A percentile compares a stretch with the other conserved stretches of the same genome.
phyloP scores from a whole-genome alignment of 441 rosid genomes.

The Cnidoscolus chayamansa region DNA sequence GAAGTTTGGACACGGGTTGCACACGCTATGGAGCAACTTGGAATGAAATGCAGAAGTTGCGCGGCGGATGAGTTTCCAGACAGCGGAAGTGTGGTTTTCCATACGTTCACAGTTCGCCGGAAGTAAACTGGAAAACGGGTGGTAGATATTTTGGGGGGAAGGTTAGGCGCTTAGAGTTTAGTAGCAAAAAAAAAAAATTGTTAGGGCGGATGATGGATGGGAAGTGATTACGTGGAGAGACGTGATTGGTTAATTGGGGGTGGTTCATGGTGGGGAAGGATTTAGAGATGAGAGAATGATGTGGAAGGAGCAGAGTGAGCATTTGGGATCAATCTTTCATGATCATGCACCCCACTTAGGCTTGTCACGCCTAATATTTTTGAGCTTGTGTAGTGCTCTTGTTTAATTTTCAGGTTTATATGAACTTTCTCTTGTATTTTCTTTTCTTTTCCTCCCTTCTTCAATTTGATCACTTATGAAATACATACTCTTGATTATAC shows the following conservation, averaged over 20 bases:
- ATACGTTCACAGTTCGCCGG: conserved; percentile 77
- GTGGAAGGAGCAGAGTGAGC: conserved; percentile 15
- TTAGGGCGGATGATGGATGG: conserved; percentile 5
- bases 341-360: conserved; percentile 90
- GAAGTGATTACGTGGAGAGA: conserved; percentile 40
- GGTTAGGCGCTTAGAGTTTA: conserved; percentile 8
- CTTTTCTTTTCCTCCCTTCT: not conserved
- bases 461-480: not conserved
- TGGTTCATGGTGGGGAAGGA: conserved; percentile 12
- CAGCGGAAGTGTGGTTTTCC: conserved; percentile 63
- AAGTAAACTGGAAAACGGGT: conserved; percentile 25
- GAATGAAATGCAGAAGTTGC: conserved; percentile 73
- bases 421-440: conserved; percentile 22
- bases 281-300: not conserved
- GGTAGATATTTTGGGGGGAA: conserved; percentile 16
- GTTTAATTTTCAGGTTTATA: conserved; percentile 32
- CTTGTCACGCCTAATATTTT: conserved; percentile 74
- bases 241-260: conserved; percentile 22
- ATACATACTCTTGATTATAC: no score
- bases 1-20: conserved; percentile 67
- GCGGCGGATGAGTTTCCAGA: conserved; percentile 68
- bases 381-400: conserved; percentile 38
- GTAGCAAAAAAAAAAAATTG: not conserved
- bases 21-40: conserved; percentile 59
- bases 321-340: conserved; percentile 30